Evolutionary conservation across 2,329 filamentous ascomycete species (phyloP), one percentile per base, ranked within the genome.

Genomic region (Exophiala spinifera): DNA sequence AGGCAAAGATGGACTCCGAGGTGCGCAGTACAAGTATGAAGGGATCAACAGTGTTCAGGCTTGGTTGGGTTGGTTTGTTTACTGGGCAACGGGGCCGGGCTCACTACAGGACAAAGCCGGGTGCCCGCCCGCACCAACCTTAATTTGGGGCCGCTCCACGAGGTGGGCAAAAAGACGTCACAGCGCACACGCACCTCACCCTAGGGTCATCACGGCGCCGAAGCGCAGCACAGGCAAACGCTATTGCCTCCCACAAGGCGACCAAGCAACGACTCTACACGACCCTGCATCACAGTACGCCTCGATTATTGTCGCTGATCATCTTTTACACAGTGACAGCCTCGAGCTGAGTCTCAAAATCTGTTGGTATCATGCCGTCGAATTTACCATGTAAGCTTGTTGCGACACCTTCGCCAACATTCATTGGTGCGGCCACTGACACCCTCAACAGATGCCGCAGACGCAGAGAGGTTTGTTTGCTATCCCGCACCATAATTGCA

Each of bases 401-500:
- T 10, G 6, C 28, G 28, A 31, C 28, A 11, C 28, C 28, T 31
- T 11, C 6, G 11, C 28, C 6, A 31, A 31, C 11, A 10, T 31
- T 31, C 28, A 31, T 10, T 31, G 28, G 19, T 15, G 15, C 17
- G 10, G 42, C 11, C 28, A 19, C 57, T 60, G 39, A 61, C 46
- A 13, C 66, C 67, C 57, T 49, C 67, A 61, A 56, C 75, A 97
- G 94, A 97, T 79, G 94, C 94, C 68, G 91, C 95, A 64, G 94
- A 99, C 76, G 94, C 94, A 66, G 94, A 99, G 79, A 96, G 88
- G 89, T 92, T 67, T 63, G 76, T 72, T 57, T 51, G 36, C 20
- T 4, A 37, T 52, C 17, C 34, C 28, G 50, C 28, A 31, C 28
- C 28, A 11, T 10, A 5, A 11, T 11, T 31, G 6, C 28, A 1